Evolutionary conservation across 2,329 filamentous ascomycete genomes (phyloP), one percentile per base, ranked within the genome.

Genomic region (Pleoardoris graminearum): DNA sequence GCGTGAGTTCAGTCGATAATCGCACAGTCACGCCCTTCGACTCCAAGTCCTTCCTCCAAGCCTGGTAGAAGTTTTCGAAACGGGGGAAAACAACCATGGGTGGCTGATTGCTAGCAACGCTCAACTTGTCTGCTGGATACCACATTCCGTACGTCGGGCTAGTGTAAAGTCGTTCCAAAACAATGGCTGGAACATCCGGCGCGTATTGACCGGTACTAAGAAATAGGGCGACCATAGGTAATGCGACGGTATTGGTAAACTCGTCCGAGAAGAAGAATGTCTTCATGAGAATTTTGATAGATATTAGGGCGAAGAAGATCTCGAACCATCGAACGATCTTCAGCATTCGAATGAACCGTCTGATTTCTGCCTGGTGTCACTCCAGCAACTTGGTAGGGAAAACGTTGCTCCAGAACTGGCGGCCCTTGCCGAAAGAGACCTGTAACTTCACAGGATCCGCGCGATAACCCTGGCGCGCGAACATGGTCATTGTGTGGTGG

Each of bases 201-300:
- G 87, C 88, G 61, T 89, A 85, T 59, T 91, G 91, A 1, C 88
- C 87, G 5, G 88, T 90, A 0, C 88, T 88, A 0, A 91, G 76
- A 65, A 91, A 90, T 1, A 91, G 75, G 0, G 88, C 88, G 27
- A 90, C 82, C 68, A 91, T 82, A 0, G 88, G 88, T 51, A 88
- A 79, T 0, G 87, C 84, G 71, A 91, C 85, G 30, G 84, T 85
- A 63, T 90, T 85, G 14, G 82, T 82, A 65, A 91, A 91, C 50
- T 88, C 86, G 8, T 82, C 79, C 50, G 79, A 85, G 72, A 91
- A 90, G 51, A 83, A 75, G 70, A 89, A 90, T 45, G 90, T 70
- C 50, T 82, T 82, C 60, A 90, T 77, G 67, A 90, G 80, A 29
- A 84, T 71, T 53, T 83, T 85, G 62, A 91, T 84, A 0, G 76